Conservation (phyloP, 768 basidiomycete species). For the Leccinum subtestaceum region DNA sequence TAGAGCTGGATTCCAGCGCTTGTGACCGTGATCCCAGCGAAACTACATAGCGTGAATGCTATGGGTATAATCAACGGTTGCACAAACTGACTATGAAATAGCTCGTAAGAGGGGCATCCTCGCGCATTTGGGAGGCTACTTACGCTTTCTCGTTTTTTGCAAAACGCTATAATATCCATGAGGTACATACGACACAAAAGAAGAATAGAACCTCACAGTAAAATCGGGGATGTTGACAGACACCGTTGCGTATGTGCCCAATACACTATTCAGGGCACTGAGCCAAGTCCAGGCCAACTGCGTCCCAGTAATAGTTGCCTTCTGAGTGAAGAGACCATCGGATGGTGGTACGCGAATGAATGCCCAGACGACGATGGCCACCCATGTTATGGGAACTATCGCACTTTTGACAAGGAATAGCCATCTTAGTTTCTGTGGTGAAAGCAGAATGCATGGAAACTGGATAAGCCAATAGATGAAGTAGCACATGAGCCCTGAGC, state of each 20-base stretch:
- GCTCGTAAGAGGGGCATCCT: neutral
- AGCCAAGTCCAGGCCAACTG: constrained; percentile 75
- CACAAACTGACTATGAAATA: constrained; percentile 55
- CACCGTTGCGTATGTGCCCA: constrained; percentile 72
- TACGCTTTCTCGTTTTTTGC: constrained; percentile 66
- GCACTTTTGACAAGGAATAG: constrained; percentile 71
- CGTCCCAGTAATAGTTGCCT: constrained; percentile 52
- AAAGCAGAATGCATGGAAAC: constrained; percentile 71
- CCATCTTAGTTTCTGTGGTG: constrained; percentile 75
- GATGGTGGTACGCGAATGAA: constrained; percentile 62
- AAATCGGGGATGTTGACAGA: constrained; percentile 86
- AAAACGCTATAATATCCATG: constrained; percentile 49
- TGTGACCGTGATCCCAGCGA: constrained; percentile 78
- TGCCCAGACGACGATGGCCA: constrained; percentile 78
- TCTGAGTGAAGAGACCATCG: constrained; percentile 55
- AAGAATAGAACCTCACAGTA: constrained; percentile 38
- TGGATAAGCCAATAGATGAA: constrained; percentile 77
- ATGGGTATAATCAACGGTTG: constrained; percentile 78
- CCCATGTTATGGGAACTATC: constrained; percentile 60
- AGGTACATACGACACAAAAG: constrained; percentile 5
- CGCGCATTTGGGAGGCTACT: constrained; percentile 17
- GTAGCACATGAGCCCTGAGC: constrained; percentile 69
- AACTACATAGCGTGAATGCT: constrained; percentile 73
- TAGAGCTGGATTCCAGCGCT: constrained; percentile 72
- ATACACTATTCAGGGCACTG: constrained; percentile 68